Percentiles rank a stretch among this genome's conserved stretches.
phyloP scores from a whole-genome alignment of 805 yeast genomes.

The Saccharomyces cerevisiae region DNA sequence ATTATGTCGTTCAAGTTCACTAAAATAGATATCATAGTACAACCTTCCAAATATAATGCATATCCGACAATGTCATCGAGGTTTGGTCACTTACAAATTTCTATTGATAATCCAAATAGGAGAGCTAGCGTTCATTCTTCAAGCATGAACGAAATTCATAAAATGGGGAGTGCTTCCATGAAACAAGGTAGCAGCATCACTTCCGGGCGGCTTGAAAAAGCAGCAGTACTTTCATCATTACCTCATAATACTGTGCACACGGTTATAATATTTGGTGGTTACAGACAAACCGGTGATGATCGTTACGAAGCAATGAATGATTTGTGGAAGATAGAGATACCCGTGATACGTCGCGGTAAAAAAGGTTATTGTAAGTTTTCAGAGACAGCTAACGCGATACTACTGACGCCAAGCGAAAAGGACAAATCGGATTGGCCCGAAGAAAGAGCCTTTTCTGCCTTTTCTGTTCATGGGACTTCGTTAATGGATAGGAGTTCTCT shows the following conservation, averaged over 20 bases:
- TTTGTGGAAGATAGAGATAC: conserved; percentile 36
- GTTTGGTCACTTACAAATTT: conserved; percentile 35
- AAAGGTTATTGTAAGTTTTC: conserved; percentile 31
- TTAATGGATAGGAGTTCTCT: conserved; percentile 1
- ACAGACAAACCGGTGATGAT: conserved; percentile 25
- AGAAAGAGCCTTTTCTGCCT: conserved; percentile 32
- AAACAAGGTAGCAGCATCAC: neutral
- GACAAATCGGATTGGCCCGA: conserved; percentile 20
- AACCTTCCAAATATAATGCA: conserved; percentile 23
- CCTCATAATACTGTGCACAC: conserved; percentile 6
- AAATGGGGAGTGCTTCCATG: neutral
- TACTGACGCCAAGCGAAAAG: conserved; percentile 11
- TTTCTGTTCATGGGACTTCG: conserved; percentile 15
- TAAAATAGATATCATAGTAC: conserved; percentile 35
- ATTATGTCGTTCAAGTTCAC: conserved; percentile 40
- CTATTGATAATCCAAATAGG: conserved; percentile 6
- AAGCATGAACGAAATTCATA: neutral
- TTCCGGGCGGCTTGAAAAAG: neutral
- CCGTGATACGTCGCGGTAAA: conserved; percentile 31
- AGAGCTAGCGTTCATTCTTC: neutral
- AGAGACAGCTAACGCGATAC: conserved; percentile 29
- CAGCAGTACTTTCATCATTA: neutral
- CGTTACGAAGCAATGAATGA: conserved; percentile 32
- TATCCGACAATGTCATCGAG: conserved; percentile 30
- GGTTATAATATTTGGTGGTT: conserved; percentile 42